Evolutionary conservation across 352 stramenopile genomes (phyloP).

Genomic region (Phytophthora pistaciae): DNA sequence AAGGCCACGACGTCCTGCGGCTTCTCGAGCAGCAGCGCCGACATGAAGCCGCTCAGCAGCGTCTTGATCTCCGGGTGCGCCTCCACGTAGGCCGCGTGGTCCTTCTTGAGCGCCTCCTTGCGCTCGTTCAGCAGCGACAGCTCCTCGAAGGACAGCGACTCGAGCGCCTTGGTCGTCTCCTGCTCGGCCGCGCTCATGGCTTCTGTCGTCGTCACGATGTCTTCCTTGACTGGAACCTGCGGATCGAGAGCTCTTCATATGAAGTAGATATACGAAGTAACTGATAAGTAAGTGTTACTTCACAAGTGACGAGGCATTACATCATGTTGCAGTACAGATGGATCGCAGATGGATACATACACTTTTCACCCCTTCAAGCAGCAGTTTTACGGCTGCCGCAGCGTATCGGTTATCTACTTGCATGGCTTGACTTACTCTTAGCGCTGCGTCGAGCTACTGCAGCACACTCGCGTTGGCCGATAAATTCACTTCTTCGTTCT

Average conservation of each 20-base stretch:
- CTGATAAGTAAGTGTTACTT: not conserved
- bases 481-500: conserved; percentile 81
- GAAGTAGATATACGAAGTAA: not conserved
- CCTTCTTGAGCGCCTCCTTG: conserved; percentile 89
- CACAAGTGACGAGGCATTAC: not conserved
- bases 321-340: not conserved
- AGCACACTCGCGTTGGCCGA: conserved; percentile 75
- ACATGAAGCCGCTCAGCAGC: conserved; percentile 90
- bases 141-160: conserved; percentile 87
- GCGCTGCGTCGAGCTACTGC: conserved; percentile 47
- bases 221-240: not conserved
- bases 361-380: not conserved
- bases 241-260: not conserved
- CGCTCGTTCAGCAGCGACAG: conserved; percentile 86
- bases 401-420: not conserved
- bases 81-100: conserved; percentile 85
- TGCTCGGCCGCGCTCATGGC: conserved; percentile 38
- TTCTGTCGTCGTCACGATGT: not conserved
- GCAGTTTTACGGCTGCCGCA: not conserved
- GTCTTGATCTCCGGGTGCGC: conserved; percentile 91
- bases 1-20: conserved; percentile 85
- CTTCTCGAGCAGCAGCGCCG: conserved; percentile 88
- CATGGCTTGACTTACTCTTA: not conserved
- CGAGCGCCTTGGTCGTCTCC: conserved; percentile 58
- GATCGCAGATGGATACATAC: not conserved